phyloP scores from a whole-genome alignment of 2,329 filamentous ascomycete genomes.

The Fusarium tuaranense region DNA sequence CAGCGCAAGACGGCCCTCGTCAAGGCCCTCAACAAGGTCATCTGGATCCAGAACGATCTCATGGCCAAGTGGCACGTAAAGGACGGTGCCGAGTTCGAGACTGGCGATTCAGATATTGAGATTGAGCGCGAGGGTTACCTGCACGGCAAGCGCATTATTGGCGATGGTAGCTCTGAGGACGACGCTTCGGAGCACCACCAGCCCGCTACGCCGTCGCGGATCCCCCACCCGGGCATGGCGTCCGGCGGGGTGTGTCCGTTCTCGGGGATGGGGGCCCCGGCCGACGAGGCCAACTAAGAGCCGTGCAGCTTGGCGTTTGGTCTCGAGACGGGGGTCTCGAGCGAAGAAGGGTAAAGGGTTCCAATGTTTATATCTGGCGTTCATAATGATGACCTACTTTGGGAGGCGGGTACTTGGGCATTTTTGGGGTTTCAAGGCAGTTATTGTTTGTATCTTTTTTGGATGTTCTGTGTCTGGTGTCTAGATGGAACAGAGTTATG shows the following conservation, averaged over 20 bases:
- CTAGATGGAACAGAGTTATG: not conserved
- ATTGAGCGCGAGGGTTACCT: constrained; percentile 73
- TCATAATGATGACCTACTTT: constrained; percentile 27
- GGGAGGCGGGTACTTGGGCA: constrained; percentile 11
- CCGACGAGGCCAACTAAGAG: constrained; percentile 19
- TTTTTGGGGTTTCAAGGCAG: constrained; percentile 15
- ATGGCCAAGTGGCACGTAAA: constrained; percentile 86
- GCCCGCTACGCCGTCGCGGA: constrained; percentile 18
- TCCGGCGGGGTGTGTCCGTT: constrained; percentile 43
- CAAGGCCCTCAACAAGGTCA: constrained; percentile 81
- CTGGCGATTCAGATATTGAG: constrained; percentile 59
- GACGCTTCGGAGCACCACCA: constrained; percentile 34
- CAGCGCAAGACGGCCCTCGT: constrained; percentile 78
- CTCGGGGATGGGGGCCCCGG: constrained; percentile 38
- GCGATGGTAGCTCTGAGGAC: constrained; percentile 46
- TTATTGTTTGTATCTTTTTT: constrained; percentile 10
- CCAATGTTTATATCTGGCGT: constrained; percentile 26
- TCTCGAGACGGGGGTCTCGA: not conserved
- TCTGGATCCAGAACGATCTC: constrained; percentile 90
- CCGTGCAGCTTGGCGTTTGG: not conserved
- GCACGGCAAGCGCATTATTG: constrained; percentile 70
- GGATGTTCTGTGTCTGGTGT: not conserved
- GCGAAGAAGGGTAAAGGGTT: constrained; percentile 2
- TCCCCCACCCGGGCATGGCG: constrained; percentile 32
- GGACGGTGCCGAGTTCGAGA: constrained; percentile 72